Conservation (phyloP, 768 basidiomycete genomes). For the Kwoniella mangroviensis region DNA sequence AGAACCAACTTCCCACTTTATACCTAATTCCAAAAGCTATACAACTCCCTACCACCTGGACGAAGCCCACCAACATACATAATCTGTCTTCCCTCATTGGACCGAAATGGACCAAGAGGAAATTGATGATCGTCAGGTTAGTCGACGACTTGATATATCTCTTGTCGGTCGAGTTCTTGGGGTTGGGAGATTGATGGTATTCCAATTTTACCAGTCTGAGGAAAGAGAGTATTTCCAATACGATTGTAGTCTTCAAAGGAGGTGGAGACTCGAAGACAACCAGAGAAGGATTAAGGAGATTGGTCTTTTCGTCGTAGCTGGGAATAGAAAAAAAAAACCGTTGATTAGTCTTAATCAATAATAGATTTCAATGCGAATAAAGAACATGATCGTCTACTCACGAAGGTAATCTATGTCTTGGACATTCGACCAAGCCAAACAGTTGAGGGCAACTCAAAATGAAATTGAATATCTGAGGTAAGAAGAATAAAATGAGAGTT, state of each 20-base stretch:
- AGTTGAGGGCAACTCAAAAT: slow-evolving; percentile 90
- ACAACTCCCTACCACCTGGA: slow-evolving; percentile 80
- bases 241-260: slow-evolving; percentile 63
- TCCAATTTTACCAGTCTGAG: slow-evolving; percentile 71
- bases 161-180: neutral
- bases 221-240: slow-evolving; percentile 67
- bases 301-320: slow-evolving; percentile 73
- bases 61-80: slow-evolving; percentile 70
- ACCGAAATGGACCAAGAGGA: slow-evolving; percentile 76
- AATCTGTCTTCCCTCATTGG: slow-evolving; percentile 84
- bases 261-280: slow-evolving; percentile 68
- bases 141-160: slow-evolving; percentile 69
- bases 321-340: too few species aligned
- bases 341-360: too few species aligned
- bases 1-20: slow-evolving; percentile 83
- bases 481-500: slow-evolving; percentile 92
- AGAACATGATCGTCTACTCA: too few species aligned
- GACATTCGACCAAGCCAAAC: slow-evolving; percentile 90
- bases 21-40: slow-evolving; percentile 87
- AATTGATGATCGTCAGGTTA: slow-evolving; percentile 90
- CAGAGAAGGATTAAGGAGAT: slow-evolving; percentile 77
- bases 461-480: slow-evolving; percentile 98
- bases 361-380: too few species aligned
- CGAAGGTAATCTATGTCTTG: slow-evolving; percentile 90
- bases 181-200: slow-evolving; percentile 13